Base-by-base conservation (phyloP, 257 asterid species). In the Forsythia suspensa region DNA sequence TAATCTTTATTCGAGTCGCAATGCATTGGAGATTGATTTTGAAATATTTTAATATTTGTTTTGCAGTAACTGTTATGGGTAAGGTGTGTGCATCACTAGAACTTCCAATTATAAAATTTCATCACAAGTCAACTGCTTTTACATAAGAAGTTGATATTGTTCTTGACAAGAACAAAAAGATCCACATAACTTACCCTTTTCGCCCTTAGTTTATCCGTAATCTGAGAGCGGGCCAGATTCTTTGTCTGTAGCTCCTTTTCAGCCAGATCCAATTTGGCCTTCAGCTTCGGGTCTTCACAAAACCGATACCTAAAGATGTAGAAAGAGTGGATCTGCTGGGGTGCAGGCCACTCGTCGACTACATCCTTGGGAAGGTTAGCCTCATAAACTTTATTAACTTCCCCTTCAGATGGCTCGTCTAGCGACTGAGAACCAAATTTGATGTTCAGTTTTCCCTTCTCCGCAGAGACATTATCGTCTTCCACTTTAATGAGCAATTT, bases 331-430 rank as follows among this genome's bases (percentile, higher is more conserved):
- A 91, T 80, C 84, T 90, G 91, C 44, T 83, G 71, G 70, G 96
- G 94, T 79, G 84, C 97, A 13, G 98, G 98, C 97, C 98, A 94
- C 75, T 94, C 98, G 57, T 94, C 97, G 79, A 82, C 95, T 24
- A 88, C 98, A 88, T 92, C 89, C 89, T 86, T 89, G 1, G 92
- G 97, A 80, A 90, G 75, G 87, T 79, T 83, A 81, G 84, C 77
- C 39, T 87, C 91, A 2, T 89, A 46, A 55, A 73, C 88, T 55
- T 85, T 84, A 73, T 76, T 78, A 21, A 3, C 77, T 71, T 87
- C 95, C 48, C 57, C 89, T 74, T 86, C 65, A 55, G 65, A 55
- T 6, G 65, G 24, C 65, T 55, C 29, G 29, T 6, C 65, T 6
- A 55, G 65, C 4, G 65, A 55, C 10, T 55, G 65, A n/a, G 65